Evolutionary conservation across 1,139 yeast genomes (phyloP).

Genomic region (Yamadazyma triangularis): DNA sequence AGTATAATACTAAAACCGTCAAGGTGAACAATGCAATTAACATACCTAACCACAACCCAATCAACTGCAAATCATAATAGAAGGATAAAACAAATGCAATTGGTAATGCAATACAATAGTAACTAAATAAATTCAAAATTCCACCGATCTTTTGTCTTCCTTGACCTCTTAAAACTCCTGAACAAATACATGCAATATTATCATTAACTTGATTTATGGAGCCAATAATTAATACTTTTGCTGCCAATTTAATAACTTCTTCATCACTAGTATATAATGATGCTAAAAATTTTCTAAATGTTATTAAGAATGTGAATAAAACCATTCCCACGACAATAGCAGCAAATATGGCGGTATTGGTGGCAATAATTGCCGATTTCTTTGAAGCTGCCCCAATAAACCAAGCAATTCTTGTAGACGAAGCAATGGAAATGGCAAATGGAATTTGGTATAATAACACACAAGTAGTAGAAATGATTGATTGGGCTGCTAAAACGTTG

Average conservation of each 20-base stretch:
- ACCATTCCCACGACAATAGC: slow-evolving; percentile 42
- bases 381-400: slow-evolving; percentile 68
- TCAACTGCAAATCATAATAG: slow-evolving; percentile 34
- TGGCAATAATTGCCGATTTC: slow-evolving; percentile 40
- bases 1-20: slow-evolving; percentile 41
- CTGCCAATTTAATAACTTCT: slow-evolving; percentile 46
- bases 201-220: slow-evolving; percentile 60
- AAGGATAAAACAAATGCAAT: slow-evolving; percentile 53
- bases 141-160: slow-evolving; percentile 65
- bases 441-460: slow-evolving; percentile 70
- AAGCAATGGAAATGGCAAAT: slow-evolving; percentile 68
- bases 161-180: slow-evolving; percentile 62
- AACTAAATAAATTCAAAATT: slow-evolving; percentile 49
- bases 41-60: slow-evolving; percentile 65
- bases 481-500: slow-evolving; percentile 65
- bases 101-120: slow-evolving; percentile 58
- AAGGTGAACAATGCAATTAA: slow-evolving; percentile 49
- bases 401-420: slow-evolving; percentile 76
- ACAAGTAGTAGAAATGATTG: slow-evolving; percentile 65
- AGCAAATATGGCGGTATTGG: slow-evolving; percentile 36
- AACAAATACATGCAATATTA: slow-evolving; percentile 49
- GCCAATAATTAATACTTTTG: slow-evolving; percentile 49
- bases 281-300: slow-evolving; percentile 39
- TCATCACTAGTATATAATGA: slow-evolving; percentile 47
- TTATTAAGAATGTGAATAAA: slow-evolving; percentile 32